Evolutionary conservation across 1,284 basidiomycete genomes (phyloP).

Genomic region (Meira nashicola): DNA sequence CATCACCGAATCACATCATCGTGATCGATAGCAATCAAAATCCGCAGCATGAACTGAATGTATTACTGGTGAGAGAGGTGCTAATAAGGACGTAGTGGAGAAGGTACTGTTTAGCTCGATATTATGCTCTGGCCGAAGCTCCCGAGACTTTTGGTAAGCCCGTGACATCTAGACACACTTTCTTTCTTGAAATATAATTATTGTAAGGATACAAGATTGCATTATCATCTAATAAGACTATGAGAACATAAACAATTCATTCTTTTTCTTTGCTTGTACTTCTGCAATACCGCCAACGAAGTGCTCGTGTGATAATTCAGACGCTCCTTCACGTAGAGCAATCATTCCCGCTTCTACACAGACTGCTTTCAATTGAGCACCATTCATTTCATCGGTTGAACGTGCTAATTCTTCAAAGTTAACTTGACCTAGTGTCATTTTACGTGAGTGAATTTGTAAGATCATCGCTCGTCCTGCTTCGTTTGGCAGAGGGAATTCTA

Average conservation of each 20-base stretch:
- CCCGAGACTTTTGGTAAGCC: neutral
- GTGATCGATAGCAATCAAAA: constrained; percentile 96
- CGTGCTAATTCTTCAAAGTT: constrained; percentile 72
- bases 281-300: constrained; percentile 52
- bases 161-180: too few relatives aligned
- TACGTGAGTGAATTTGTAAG: constrained; percentile 77
- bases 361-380: constrained; percentile 59
- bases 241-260: constrained; percentile 11
- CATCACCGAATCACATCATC: too few relatives aligned
- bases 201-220: too few relatives aligned
- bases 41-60: constrained; percentile 93
- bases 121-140: constrained; percentile 35
- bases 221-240: neutral
- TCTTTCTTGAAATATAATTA: too few relatives aligned
- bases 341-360: constrained; percentile 98
- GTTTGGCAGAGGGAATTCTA: constrained; percentile 73
- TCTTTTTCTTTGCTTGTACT: constrained; percentile 52
- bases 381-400: constrained; percentile 74
- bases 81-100: constrained; percentile 84
- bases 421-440: constrained; percentile 79
- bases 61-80: constrained; percentile 61
- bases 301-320: constrained; percentile 54
- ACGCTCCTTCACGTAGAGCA: constrained; percentile 84
- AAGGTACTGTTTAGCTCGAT: constrained; percentile 79
- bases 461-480: constrained; percentile 70